phyloP scores from a whole-genome alignment of 2,329 filamentous ascomycete species.

The Trichoderma cornu-damae region DNA sequence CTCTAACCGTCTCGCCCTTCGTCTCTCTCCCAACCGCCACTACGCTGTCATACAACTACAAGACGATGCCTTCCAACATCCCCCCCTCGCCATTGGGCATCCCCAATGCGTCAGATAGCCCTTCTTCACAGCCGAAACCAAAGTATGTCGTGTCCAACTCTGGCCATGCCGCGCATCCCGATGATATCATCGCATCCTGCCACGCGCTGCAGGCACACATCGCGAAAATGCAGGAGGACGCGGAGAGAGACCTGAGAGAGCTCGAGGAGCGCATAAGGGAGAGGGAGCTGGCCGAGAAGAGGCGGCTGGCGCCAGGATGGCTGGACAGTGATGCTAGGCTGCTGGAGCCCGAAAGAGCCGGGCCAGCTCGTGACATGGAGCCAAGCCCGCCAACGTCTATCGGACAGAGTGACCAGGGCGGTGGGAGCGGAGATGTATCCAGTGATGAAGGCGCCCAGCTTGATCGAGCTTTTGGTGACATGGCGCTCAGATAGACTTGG shows the following conservation, averaged over 20 bases:
- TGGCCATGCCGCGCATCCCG: slow-evolving; percentile 78
- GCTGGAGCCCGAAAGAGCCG: slow-evolving; percentile 59
- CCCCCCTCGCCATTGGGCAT: slow-evolving; percentile 46
- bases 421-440: slow-evolving; percentile 27
- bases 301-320: slow-evolving; percentile 74
- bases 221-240: slow-evolving; percentile 60
- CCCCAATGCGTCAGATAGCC: slow-evolving; percentile 34
- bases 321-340: slow-evolving; percentile 67
- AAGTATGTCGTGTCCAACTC: slow-evolving; percentile 74
- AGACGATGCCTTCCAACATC: slow-evolving; percentile 78
- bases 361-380: slow-evolving; percentile 28
- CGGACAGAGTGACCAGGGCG: slow-evolving; percentile 17
- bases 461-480: slow-evolving; percentile 52
- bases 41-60: slow-evolving; percentile 94
- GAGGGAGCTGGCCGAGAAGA: slow-evolving; percentile 71
- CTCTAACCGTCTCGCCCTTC: slow-evolving; percentile 90
- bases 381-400: slow-evolving; percentile 21
- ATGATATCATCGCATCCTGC: slow-evolving; percentile 80
- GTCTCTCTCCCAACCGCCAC: slow-evolving; percentile 83
- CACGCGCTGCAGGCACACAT: slow-evolving; percentile 72
- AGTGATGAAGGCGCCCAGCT: slow-evolving; percentile 51
- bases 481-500: slow-evolving; percentile 33
- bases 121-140: slow-evolving; percentile 43
- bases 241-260: slow-evolving; percentile 59
- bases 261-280: slow-evolving; percentile 64